Evolutionary conservation across 352 stramenopile genomes (phyloP).

Genomic region (Globisporangium recalcitrans): DNA sequence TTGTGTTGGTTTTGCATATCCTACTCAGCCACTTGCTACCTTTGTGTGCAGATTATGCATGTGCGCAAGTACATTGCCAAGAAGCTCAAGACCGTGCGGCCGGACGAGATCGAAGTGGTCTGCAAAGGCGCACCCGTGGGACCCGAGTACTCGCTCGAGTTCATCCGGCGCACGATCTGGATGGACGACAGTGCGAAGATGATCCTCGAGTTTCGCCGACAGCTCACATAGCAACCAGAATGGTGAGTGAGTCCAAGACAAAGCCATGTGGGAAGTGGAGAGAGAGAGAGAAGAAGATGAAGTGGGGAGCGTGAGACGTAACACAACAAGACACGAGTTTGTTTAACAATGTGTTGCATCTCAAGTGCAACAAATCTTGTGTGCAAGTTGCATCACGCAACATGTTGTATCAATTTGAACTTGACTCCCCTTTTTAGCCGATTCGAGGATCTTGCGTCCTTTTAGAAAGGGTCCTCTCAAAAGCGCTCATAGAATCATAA

Average conservation of each 20-base stretch:
- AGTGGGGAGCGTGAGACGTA: background rate
- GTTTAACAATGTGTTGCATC: background rate
- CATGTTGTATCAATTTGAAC: background rate
- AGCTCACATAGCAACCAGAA: slow-evolving; percentile 7
- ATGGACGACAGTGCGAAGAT: slow-evolving; percentile 32
- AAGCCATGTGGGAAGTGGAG: background rate
- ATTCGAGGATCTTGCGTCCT: background rate
- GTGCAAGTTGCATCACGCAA: background rate
- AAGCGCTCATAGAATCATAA: background rate
- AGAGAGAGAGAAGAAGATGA: background rate
- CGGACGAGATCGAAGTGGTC: slow-evolving; percentile 55
- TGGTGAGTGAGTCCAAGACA: background rate
- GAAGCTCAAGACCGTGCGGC: slow-evolving; percentile 28
- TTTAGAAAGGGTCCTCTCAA: background rate
- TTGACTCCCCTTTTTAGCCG: background rate
- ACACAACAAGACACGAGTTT: background rate
- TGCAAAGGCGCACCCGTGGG: slow-evolving; percentile 41
- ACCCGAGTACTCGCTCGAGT: slow-evolving; percentile 59
- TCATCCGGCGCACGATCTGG: slow-evolving; percentile 60
- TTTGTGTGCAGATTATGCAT: slow-evolving; percentile 45
- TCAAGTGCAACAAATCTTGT: background rate
- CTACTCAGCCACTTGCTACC: no score
- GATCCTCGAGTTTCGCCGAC: slow-evolving; percentile 52
- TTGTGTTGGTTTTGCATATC: no score
- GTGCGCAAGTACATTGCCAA: slow-evolving; percentile 62